Evolutionary conservation across 2,329 filamentous ascomycete genomes (phyloP).

Genomic region (Diplocarpon rosae): DNA sequence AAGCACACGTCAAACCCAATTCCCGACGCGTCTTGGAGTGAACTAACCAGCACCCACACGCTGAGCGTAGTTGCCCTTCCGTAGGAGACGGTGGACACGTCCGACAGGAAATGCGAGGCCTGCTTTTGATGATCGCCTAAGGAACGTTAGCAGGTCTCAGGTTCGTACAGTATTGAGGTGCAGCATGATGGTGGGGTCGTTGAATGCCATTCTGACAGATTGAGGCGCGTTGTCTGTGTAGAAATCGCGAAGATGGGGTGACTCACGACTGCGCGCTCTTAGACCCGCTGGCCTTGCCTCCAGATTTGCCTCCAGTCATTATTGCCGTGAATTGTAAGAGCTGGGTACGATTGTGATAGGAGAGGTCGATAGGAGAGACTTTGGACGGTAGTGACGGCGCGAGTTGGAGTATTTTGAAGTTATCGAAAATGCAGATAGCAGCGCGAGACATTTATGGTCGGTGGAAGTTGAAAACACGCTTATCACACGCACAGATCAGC

Average conservation of each 20-base stretch:
- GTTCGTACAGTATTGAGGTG: no score
- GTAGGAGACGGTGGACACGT: slow-evolving; percentile 96
- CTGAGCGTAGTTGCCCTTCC: slow-evolving; percentile 99
- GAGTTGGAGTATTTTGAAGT: no score
- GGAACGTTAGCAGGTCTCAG: slow-evolving; percentile 29
- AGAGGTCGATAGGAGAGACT: no score
- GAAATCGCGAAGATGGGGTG: not conserved
- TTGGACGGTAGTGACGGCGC: no score
- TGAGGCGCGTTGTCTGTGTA: no score
- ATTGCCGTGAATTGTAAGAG: slow-evolving; percentile 51
- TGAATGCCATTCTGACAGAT: no score
- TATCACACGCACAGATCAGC: no score
- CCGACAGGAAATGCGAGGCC: slow-evolving; percentile 98
- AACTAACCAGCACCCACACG: slow-evolving; percentile 85
- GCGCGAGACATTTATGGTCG: no score
- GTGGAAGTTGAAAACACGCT: no score
- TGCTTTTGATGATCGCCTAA: slow-evolving; percentile 94
- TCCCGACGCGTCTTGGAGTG: slow-evolving; percentile 2
- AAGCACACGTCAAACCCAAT: slow-evolving; percentile 20
- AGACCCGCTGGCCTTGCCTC: slow-evolving; percentile 97
- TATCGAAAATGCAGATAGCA: not conserved
- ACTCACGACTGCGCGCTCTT: slow-evolving; percentile 99
- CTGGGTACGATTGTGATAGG: slow-evolving; percentile 13
- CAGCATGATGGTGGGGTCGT: no score
- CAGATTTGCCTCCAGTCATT: slow-evolving; percentile 99